Percentiles rank a stretch among this genome's conserved stretches.
Conservation (phyloP, 2,329 filamentous ascomycete genomes). For the Curvularia verruculosa region DNA sequence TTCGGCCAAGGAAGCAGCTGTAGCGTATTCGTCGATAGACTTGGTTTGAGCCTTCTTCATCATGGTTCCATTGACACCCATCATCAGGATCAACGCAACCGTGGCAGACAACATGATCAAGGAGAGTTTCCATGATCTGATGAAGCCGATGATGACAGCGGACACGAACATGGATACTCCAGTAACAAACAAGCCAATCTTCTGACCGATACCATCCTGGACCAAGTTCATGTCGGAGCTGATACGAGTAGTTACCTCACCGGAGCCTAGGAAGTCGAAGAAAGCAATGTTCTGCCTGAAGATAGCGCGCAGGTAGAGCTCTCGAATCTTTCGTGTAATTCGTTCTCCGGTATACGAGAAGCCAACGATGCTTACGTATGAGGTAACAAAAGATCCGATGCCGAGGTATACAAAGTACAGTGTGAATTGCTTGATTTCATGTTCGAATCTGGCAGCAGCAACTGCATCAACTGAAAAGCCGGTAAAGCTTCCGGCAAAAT, state of each 20-base stretch:
- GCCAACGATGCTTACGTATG: constrained; percentile 76
- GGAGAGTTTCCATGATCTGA: constrained; percentile 92
- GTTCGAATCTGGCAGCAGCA: constrained; percentile 32
- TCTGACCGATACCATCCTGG: constrained; percentile 77
- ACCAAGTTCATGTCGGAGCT: constrained; percentile 94
- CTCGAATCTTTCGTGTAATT: constrained; percentile 53
- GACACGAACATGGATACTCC: constrained; percentile 68
- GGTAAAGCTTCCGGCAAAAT: constrained; percentile 48
- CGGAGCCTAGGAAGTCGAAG: constrained; percentile 85
- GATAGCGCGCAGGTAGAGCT: constrained; percentile 69
- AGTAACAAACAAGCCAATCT: constrained; percentile 45
- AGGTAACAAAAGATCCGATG: constrained; percentile 65
- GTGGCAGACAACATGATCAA: constrained; percentile 84
- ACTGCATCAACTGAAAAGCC: constrained; percentile 43
- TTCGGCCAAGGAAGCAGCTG: constrained; percentile 86
- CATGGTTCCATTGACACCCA: constrained; percentile 75
- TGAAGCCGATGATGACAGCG: constrained; percentile 89
- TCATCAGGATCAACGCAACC: constrained; percentile 76
- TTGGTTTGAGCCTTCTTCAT: constrained; percentile 76
- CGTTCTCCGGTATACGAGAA: constrained; percentile 73
- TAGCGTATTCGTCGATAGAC: constrained; percentile 78
- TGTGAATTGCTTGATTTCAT: constrained; percentile 41
- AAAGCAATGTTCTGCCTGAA: constrained; percentile 52
- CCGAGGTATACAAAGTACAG: constrained; percentile 51
- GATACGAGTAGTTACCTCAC: constrained; percentile 94